Base-by-base conservation (phyloP, 805 yeast genomes). In the Dipodascopsis tothii region DNA sequence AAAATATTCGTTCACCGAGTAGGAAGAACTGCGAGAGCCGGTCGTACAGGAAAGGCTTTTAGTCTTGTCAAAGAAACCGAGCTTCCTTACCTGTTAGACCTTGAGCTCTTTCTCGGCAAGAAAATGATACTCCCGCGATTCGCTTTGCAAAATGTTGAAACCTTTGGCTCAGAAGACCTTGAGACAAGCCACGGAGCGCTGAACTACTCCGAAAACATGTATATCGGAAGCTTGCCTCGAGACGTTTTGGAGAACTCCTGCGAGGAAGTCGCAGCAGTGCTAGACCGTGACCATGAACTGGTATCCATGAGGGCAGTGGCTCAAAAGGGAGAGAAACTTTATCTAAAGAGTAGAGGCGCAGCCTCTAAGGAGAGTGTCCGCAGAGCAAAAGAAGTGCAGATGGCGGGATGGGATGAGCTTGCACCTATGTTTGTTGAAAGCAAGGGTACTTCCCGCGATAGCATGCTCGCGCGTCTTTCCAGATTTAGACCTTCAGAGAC, bases 11-110 rank as follows among this genome's bases (percentile, higher is more conserved):
- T 92, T 44, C 99, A 92, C 66, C 79, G 99, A 67, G 97, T 92
- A 37, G 99, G 99, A 64, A 81, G 99, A 74, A 92, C 99, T 37
- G 99, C 98, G 7, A 83, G 99, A 74, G 98, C 98, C 5, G 99
- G 99, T 61, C 82, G 86, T 61, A 78, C 75, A 56, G 99, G 99
- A 60, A 87, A 96, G 94, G 99, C 98, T 0, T 92, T 84, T 62
- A 81, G 96, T 2, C 77, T 92, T 48, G 81, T 88, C 5, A 73
- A 79, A 45, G 95, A 87, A 52, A 72, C 77, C 43, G 99, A 92
- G 61, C 65, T 90, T 45, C 95, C 98, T 7, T 92, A 90, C 56
- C 64, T 92, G 41, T 70, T 90, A 39, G 99, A 92, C 63, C 70
- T 92, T 56, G 97, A 92, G 61, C 54, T 92, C 36, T 90, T 92